Conservation (phyloP, 2,329 filamentous ascomycete species). For the Dothideomycetes sp. region DNA sequence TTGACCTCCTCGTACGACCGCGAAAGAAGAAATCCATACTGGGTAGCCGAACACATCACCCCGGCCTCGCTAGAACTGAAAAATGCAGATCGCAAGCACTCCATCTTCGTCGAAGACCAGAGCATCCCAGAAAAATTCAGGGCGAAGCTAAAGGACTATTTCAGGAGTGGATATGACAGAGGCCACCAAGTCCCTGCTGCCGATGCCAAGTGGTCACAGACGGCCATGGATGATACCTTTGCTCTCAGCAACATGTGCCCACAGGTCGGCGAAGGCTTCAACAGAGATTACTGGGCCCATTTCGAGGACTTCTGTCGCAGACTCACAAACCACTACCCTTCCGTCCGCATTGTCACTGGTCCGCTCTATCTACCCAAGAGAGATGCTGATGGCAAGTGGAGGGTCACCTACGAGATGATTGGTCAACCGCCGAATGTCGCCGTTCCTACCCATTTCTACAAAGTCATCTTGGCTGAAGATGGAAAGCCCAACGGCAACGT, state of each 20-base stretch:
- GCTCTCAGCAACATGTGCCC: slow-evolving; percentile 94
- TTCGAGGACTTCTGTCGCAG: slow-evolving; percentile 94
- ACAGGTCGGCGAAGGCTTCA: slow-evolving; percentile 96
- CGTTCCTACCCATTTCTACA: slow-evolving; percentile 98
- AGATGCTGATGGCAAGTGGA: slow-evolving; percentile 86
- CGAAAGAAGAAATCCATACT: slow-evolving; percentile 79
- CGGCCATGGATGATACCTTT: slow-evolving; percentile 92
- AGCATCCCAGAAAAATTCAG: slow-evolving; percentile 76
- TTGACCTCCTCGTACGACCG: slow-evolving; percentile 86
- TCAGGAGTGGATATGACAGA: slow-evolving; percentile 85
- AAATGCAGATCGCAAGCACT: slow-evolving; percentile 75
- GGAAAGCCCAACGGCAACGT: slow-evolving; percentile 58
- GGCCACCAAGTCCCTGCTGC: slow-evolving; percentile 96
- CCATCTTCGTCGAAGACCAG: slow-evolving; percentile 70
- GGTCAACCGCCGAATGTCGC: slow-evolving; percentile 87
- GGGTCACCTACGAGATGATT: slow-evolving; percentile 90
- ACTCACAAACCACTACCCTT: slow-evolving; percentile 69
- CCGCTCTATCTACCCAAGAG: slow-evolving; percentile 84
- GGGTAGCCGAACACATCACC: slow-evolving; percentile 92
- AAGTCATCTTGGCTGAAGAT: slow-evolving; percentile 94
- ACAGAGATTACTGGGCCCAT: slow-evolving; percentile 98
- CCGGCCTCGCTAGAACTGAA: slow-evolving; percentile 64
- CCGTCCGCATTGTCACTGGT: slow-evolving; percentile 83
- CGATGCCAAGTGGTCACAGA: slow-evolving; percentile 90
- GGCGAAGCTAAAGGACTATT: slow-evolving; percentile 86